phyloP scores from a whole-genome alignment of 1,139 yeast species.

The Debaryomyces singareniensis region DNA sequence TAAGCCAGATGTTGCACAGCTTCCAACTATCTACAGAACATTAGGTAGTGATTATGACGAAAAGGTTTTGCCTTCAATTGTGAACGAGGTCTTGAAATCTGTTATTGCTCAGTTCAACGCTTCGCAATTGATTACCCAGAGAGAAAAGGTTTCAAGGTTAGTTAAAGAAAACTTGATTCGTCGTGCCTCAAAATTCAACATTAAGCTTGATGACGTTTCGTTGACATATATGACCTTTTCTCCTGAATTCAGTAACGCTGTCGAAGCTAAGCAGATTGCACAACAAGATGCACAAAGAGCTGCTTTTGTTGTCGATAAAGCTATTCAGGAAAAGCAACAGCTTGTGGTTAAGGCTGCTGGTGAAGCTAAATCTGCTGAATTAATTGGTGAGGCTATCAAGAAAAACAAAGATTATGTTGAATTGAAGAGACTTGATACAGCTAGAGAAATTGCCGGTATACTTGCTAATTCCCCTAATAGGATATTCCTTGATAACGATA shows the following conservation, averaged over 20 bases:
- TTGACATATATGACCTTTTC: conserved; percentile 94
- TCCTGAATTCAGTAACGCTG: conserved; percentile 96
- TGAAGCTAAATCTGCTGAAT: conserved; percentile 97
- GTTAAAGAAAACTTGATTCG: conserved; percentile 87
- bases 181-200: conserved; percentile 87
- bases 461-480: conserved; percentile 85
- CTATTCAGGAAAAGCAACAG: conserved; percentile 95
- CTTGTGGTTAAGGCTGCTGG: conserved; percentile 95
- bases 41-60: conserved; percentile 94
- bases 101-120: conserved; percentile 99
- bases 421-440: conserved; percentile 93
- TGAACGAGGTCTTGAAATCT: conserved; percentile 91
- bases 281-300: conserved; percentile 99
- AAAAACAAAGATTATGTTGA: conserved; percentile 94
- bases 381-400: conserved; percentile 98
- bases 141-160: conserved; percentile 89
- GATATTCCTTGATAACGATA: conserved; percentile 86
- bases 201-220: conserved; percentile 89
- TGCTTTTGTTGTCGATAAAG: conserved; percentile 93
- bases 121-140: conserved; percentile 93
- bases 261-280: conserved; percentile 97
- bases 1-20: conserved; percentile 72
- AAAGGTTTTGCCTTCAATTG: conserved; percentile 92
- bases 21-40: conserved; percentile 85
- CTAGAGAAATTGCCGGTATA: conserved; percentile 88